Conservation (phyloP, 2,329 filamentous ascomycete species). For the Penicillium polonicum region DNA sequence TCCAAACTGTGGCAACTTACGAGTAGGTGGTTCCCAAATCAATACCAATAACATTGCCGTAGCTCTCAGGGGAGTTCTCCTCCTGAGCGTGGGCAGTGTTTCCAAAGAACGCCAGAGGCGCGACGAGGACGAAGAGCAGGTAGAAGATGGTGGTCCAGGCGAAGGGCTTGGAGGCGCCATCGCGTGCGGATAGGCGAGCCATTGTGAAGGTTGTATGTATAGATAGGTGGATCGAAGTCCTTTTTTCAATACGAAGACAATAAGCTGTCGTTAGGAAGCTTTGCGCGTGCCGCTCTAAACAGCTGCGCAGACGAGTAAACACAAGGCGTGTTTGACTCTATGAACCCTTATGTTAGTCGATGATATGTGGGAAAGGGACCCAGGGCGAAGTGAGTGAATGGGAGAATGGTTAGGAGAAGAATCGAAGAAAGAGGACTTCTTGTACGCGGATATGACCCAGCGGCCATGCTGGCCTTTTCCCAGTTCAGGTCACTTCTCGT, state of each 20-base stretch:
- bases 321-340: conserved; percentile 18
- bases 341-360: conserved; percentile 17
- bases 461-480: conserved; percentile 49
- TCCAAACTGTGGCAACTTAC: conserved; percentile 23
- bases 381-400: conserved; percentile 23
- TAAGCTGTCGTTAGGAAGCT: conserved; percentile 14
- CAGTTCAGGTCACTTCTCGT: conserved; percentile 42
- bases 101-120: conserved; percentile 80
- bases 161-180: conserved; percentile 68
- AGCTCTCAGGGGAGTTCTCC: conserved; percentile 69
- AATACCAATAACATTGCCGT: conserved; percentile 92
- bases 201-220: conserved; percentile 44
- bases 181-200: conserved; percentile 57
- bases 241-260: conserved; percentile 11
- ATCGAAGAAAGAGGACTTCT: conserved; percentile 27
- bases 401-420: conserved; percentile 19
- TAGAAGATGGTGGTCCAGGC: conserved; percentile 85
- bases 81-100: conserved; percentile 66
- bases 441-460: conserved; percentile 37
- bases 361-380: conserved; percentile 16
- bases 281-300: conserved; percentile 5
- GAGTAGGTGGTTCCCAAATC: conserved; percentile 86
- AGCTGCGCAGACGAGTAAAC: conserved; percentile 16
- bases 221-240: conserved; percentile 10
- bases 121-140: conserved; percentile 81